Percentiles rank a stretch among this genome's conserved stretches.
Evolutionary conservation across 345 rosid species (phyloP).

Genomic region (Streptanthus diversifolius): DNA sequence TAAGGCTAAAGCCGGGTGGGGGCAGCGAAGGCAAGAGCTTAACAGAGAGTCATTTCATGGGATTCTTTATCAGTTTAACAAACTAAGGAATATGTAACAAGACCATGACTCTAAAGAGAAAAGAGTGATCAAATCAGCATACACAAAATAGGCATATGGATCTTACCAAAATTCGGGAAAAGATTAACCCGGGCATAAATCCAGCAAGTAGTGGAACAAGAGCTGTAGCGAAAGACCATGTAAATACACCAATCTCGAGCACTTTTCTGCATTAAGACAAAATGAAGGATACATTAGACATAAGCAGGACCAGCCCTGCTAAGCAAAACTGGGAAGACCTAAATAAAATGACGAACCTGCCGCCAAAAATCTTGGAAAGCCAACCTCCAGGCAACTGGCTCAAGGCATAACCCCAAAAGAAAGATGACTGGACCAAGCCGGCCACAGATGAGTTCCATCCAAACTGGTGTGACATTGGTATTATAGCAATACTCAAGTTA

Average conservation of each 20-base stretch:
- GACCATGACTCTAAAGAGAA: background rate
- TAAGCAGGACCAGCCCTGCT: background rate
- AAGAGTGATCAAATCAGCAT: slow-evolving; percentile 3
- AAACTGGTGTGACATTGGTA: slow-evolving; percentile 93
- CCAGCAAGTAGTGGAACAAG: slow-evolving; percentile 83
- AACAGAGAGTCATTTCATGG: background rate
- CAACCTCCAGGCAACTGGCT: slow-evolving; percentile 96
- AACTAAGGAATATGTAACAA: background rate
- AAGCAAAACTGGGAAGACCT: background rate
- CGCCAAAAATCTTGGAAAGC: slow-evolving; percentile 89
- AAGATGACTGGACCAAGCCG: slow-evolving; percentile 88
- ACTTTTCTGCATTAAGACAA: slow-evolving; percentile 55
- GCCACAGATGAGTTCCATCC: slow-evolving; percentile 89
- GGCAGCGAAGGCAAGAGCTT: background rate
- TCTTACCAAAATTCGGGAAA: slow-evolving; percentile 72
- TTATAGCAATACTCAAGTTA: slow-evolving; percentile 90
- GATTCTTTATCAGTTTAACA: background rate
- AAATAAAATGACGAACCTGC: slow-evolving; percentile 58
- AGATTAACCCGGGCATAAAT: slow-evolving; percentile 81
- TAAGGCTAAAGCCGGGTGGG: slow-evolving; percentile 34
- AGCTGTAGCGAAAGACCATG: slow-evolving; percentile 88
- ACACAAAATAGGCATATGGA: background rate
- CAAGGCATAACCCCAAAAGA: slow-evolving; percentile 96
- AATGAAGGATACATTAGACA: background rate
- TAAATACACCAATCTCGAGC: slow-evolving; percentile 76